Evolutionary conservation across 2,329 filamentous ascomycete species (phyloP).

Genomic region (Colletotrichum chrysophilum): DNA sequence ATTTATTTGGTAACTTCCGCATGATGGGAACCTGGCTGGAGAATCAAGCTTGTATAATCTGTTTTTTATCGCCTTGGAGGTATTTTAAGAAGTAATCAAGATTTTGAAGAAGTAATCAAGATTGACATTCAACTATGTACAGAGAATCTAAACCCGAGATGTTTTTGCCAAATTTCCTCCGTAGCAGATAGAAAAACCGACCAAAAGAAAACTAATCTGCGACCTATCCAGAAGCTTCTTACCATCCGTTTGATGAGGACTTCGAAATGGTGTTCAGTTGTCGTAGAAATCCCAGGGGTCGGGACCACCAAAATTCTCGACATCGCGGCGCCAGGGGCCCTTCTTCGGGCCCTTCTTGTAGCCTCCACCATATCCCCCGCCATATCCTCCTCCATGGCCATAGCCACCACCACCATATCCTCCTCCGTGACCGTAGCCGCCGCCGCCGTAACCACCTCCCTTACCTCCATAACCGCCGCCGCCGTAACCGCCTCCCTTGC

Average conservation of each 20-base stretch:
- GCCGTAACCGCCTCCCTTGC: background rate
- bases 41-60: background rate
- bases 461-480: background rate
- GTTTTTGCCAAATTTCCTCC: background rate
- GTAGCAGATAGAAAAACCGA: background rate
- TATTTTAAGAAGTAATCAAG: background rate
- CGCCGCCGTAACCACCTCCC: background rate
- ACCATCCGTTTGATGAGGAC: background rate
- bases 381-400: background rate
- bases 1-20: background rate
- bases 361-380: background rate
- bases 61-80: background rate
- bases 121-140: background rate
- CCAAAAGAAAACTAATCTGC: background rate
- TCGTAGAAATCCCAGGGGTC: background rate
- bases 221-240: background rate
- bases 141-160: background rate
- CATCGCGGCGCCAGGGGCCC: background rate
- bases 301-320: background rate
- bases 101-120: background rate
- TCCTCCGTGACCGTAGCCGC: background rate
- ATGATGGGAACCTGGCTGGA: background rate
- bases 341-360: background rate
- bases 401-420: background rate
- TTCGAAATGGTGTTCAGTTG: background rate